Percentiles rank a stretch among this genome's conserved stretches.
Evolutionary conservation across 75 land plant genomes (phyloP).

Genomic region (Cupressus sempervirens): DNA sequence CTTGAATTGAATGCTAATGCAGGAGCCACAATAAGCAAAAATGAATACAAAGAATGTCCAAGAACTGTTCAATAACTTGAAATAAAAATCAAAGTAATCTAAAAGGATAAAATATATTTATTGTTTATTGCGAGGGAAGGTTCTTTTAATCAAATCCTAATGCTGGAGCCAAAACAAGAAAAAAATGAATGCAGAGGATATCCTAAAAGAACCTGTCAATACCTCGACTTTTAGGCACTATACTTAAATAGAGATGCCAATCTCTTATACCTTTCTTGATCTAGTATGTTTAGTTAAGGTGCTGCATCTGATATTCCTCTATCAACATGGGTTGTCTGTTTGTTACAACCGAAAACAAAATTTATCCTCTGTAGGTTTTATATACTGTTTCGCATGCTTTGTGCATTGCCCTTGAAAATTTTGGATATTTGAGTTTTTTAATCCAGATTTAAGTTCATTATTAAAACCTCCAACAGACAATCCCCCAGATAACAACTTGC

Average conservation of each 20-base stretch:
- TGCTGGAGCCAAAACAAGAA: background rate
- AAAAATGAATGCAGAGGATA: too few species aligned
- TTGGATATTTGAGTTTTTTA: background rate
- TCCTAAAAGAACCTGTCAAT: background rate
- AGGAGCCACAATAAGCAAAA: background rate
- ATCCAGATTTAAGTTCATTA: background rate
- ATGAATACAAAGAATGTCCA: background rate
- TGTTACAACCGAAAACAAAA: background rate
- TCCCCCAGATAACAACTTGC: background rate
- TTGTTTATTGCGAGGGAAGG: background rate
- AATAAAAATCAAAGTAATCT: background rate
- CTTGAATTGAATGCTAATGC: background rate
- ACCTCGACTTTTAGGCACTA: background rate
- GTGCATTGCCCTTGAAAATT: background rate
- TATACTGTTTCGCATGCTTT: background rate
- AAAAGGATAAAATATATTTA: too few species aligned
- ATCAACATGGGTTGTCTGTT: background rate
- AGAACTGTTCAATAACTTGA: background rate
- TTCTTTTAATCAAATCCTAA: background rate
- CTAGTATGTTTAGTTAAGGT: background rate
- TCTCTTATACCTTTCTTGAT: background rate
- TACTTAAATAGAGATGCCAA: background rate
- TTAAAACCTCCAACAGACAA: background rate
- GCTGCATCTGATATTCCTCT: background rate
- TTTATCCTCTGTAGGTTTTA: background rate